Evolutionary conservation across 2,329 filamentous ascomycete species (phyloP).

Genomic region (Macrophomina tecta): DNA sequence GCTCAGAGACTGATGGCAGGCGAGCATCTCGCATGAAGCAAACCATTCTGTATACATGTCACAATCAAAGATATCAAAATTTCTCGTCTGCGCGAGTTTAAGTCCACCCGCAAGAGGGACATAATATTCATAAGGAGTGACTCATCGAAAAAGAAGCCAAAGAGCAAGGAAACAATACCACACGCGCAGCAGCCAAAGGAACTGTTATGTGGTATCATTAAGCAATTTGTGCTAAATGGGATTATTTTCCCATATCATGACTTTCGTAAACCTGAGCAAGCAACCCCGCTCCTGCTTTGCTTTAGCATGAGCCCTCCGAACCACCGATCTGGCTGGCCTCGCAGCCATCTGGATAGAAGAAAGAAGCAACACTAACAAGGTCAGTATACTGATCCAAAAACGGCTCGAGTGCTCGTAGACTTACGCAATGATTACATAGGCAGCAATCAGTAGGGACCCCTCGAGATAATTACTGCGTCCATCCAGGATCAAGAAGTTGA

Average conservation of each 20-base stretch:
- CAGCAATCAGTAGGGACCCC: conserved; percentile 74
- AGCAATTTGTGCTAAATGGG: not conserved
- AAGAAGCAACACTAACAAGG: conserved; percentile 46
- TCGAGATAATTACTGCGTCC: conserved; percentile 85
- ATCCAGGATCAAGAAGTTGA: conserved; percentile 85
- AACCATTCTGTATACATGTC: too few species aligned
- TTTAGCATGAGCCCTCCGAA: conserved; percentile 35
- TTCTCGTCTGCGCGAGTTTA: too few species aligned
- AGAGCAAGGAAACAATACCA: not conserved
- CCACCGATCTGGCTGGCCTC: conserved; percentile 54
- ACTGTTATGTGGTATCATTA: not conserved
- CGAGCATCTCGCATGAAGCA: too few species aligned
- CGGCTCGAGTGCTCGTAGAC: conserved; percentile 26
- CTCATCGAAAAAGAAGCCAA: not conserved
- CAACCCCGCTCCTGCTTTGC: not conserved
- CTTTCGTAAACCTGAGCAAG: not conserved
- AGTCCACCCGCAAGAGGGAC: not conserved
- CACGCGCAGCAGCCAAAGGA: not conserved
- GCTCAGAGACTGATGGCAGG: too few species aligned
- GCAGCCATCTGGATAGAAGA: conserved; percentile 55
- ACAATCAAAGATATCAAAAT: too few species aligned
- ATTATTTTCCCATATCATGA: not conserved
- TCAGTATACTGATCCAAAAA: not conserved
- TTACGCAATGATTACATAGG: conserved; percentile 78
- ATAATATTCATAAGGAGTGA: not conserved